phyloP scores from a whole-genome alignment of 179 eudicot genomes.

The Patellifolia procumbens region DNA sequence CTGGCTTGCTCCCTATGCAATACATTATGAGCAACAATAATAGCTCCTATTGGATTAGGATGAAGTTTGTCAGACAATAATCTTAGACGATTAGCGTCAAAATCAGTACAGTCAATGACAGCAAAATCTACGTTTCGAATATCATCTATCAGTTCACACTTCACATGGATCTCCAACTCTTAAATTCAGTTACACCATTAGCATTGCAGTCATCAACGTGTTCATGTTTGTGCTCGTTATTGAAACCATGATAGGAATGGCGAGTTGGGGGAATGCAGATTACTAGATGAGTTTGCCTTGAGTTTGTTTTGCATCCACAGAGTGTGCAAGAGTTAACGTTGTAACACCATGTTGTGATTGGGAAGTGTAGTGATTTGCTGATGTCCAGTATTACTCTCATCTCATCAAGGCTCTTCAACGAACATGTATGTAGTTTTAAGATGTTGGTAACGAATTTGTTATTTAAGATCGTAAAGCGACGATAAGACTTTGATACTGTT shows the following conservation, averaged over 20 bases:
- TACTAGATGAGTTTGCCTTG: slow-evolving; percentile 32
- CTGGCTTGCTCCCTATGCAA: slow-evolving; percentile 20
- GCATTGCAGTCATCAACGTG: background rate
- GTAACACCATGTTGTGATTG: slow-evolving; percentile 14
- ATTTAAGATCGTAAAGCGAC: too few relatives aligned
- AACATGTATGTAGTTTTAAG: too few relatives aligned
- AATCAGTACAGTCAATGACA: slow-evolving; percentile 27
- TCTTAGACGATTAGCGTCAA: slow-evolving; percentile 7
- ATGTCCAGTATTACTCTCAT: slow-evolving; percentile 27
- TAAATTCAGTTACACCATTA: slow-evolving; percentile 20
- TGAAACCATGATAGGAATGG: background rate
- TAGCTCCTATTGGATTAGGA: slow-evolving; percentile 29
- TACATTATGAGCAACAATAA: slow-evolving; percentile 28
- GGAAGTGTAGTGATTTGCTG: background rate
- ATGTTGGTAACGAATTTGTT: too few relatives aligned
- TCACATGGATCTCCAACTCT: slow-evolving; percentile 36
- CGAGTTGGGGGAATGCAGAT: slow-evolving; percentile 21
- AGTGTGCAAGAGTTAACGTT: slow-evolving; percentile 31
- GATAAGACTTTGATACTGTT: too few relatives aligned
- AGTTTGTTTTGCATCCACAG: slow-evolving; percentile 37
- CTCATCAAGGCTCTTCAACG: too few relatives aligned
- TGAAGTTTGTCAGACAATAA: slow-evolving; percentile 14
- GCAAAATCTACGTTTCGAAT: slow-evolving; percentile 30
- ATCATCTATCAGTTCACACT: slow-evolving; percentile 1
- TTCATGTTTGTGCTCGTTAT: background rate